Conservation (phyloP, 306 rosid species). For the Fagus crenata region DNA sequence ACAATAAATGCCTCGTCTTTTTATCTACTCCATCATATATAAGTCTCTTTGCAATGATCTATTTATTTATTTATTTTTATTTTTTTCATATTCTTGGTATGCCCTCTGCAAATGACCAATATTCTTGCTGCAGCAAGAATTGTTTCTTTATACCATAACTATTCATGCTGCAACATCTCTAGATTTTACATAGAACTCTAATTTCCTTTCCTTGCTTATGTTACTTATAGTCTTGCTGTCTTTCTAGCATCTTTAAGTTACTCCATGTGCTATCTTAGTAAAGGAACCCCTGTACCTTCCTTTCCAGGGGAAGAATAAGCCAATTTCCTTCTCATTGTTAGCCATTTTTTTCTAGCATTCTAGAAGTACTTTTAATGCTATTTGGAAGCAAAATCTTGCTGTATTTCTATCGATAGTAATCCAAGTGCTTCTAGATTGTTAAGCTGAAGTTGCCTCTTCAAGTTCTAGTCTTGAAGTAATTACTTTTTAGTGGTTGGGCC, state of each 20-base stretch:
- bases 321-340: not conserved
- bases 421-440: not conserved
- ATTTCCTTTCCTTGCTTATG: not conserved
- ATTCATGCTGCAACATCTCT: not conserved
- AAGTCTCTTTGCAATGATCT: not conserved
- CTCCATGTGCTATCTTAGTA: not conserved
- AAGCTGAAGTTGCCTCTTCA: not conserved
- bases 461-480: not conserved
- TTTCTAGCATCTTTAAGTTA: not conserved
- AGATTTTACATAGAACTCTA: not conserved
- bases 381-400: not conserved
- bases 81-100: not conserved
- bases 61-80: not conserved
- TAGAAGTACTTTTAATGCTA: not conserved
- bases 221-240: not conserved
- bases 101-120: not conserved
- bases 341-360: not conserved
- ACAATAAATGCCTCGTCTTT: not conserved
- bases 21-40: not conserved
- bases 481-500: slow-evolving; percentile 2
- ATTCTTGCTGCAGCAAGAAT: not conserved
- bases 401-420: not conserved
- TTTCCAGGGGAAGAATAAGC: not conserved
- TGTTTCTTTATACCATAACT: not conserved
- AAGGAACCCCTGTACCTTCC: not conserved